Percentiles rank a stretch among this genome's conserved stretches.
Evolutionary conservation across 176 grass and related monocot species (phyloP).

Genomic region (Bonia amplexicaulis): DNA sequence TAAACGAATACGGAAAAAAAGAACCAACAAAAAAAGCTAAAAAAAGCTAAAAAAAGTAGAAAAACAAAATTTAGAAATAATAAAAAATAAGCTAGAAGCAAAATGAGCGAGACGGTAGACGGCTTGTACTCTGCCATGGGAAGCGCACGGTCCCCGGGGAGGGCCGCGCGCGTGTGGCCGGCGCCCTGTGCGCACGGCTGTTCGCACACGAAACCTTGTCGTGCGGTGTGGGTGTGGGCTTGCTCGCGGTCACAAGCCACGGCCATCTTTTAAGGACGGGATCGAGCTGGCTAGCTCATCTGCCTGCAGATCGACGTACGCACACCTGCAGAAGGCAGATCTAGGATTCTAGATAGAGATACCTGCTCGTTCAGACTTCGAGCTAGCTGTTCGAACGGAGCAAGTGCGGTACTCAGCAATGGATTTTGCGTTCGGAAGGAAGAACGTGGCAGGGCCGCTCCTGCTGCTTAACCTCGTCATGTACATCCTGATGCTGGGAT

Average conservation of each 20-base stretch:
- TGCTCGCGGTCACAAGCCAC: background rate
- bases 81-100: too few relatives aligned
- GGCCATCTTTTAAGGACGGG: background rate
- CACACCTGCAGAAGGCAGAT: background rate
- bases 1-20: too few relatives aligned
- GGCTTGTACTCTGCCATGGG: too few relatives aligned
- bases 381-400: background rate
- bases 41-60: too few relatives aligned
- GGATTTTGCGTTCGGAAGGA: constrained; percentile 8
- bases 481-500: constrained; percentile 34
- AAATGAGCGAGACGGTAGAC: too few relatives aligned
- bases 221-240: background rate
- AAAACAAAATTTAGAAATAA: too few relatives aligned
- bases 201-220: constrained; percentile 15
- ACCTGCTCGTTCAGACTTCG: too few relatives aligned
- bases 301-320: background rate
- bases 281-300: background rate
- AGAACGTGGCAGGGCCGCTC: constrained; percentile 26
- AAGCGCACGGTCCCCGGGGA: background rate
- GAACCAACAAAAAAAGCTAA: too few relatives aligned
- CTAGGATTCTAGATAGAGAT: background rate
- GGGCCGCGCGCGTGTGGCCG: background rate
- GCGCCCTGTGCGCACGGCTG: too few relatives aligned
- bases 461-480: constrained; percentile 47
- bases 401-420: background rate